Conservation (phyloP, 2,329 filamentous ascomycete genomes). For the Pestalotiopsis sp. region DNA sequence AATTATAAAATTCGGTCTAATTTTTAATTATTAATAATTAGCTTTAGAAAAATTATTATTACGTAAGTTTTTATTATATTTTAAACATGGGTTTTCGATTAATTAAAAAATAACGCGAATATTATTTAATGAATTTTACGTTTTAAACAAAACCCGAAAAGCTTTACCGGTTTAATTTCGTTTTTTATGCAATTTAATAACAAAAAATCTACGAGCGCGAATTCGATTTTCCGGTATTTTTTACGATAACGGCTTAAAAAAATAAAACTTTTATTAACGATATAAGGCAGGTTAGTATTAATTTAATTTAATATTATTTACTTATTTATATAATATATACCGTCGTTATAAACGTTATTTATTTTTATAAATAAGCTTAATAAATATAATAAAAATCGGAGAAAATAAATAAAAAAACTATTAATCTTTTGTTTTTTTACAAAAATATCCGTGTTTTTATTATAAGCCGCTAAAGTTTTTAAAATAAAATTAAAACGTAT, state of each 20-base stretch:
- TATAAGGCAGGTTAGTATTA: background rate
- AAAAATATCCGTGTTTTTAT: conserved; percentile 13
- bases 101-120: background rate
- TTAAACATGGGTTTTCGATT: background rate
- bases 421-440: conserved; percentile 20
- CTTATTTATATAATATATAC: conserved; percentile 9
- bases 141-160: conserved; percentile 1
- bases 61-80: background rate
- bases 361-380: conserved; percentile 33
- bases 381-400: conserved; percentile 22
- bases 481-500: too few relatives aligned
- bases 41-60: conserved; percentile 31
- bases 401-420: too few relatives aligned
- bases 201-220: conserved; percentile 18
- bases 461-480: background rate
- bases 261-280: background rate
- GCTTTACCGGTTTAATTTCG: conserved; percentile 15
- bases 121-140: conserved; percentile 20
- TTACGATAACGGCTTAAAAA: background rate
- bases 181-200: conserved; percentile 28
- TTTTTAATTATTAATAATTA: conserved; percentile 20
- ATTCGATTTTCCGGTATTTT: background rate
- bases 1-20: background rate
- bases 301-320: background rate
- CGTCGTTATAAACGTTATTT: conserved; percentile 13